Evolutionary conservation across 2,329 filamentous ascomycete species (phyloP).

Genomic region (Claviceps capensis): DNA sequence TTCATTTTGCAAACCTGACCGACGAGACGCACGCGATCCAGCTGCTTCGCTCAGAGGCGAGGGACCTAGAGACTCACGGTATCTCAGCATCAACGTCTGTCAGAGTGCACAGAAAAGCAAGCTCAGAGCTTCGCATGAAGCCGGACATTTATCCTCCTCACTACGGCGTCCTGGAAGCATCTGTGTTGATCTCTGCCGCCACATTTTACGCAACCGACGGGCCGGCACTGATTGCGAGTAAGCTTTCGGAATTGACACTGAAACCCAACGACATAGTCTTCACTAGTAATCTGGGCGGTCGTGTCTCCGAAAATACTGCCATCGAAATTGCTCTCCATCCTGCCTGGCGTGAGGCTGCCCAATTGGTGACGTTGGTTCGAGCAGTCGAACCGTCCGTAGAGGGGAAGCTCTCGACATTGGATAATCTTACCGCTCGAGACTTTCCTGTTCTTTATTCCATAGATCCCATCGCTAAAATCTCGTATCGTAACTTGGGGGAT

Average conservation of each 20-base stretch:
- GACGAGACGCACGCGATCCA: background rate
- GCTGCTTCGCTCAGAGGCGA: background rate
- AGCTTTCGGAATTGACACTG: background rate
- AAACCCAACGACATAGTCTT: background rate
- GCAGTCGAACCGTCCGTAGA: background rate
- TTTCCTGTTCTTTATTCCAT: background rate
- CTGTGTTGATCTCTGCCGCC: background rate
- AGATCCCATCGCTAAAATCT: background rate
- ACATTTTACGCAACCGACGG: background rate
- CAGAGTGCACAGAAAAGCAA: background rate
- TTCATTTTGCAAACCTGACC: background rate
- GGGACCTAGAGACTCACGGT: background rate
- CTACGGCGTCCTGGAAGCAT: background rate
- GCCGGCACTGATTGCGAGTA: background rate
- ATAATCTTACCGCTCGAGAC: background rate
- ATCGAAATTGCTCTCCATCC: slow-evolving; percentile 1
- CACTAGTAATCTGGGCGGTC: background rate
- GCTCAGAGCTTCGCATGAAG: background rate
- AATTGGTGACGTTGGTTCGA: background rate
- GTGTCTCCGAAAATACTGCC: background rate
- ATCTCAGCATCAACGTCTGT: background rate
- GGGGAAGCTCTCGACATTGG: background rate
- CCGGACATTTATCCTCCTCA: background rate
- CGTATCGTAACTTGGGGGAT: slow-evolving; percentile 1
- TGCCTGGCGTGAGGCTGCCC: slow-evolving; percentile 1